Evolutionary conservation across 2,329 filamentous ascomycete species (phyloP), one percentile per base, ranked within the genome.

Genomic region (Seiridium cupressi): DNA sequence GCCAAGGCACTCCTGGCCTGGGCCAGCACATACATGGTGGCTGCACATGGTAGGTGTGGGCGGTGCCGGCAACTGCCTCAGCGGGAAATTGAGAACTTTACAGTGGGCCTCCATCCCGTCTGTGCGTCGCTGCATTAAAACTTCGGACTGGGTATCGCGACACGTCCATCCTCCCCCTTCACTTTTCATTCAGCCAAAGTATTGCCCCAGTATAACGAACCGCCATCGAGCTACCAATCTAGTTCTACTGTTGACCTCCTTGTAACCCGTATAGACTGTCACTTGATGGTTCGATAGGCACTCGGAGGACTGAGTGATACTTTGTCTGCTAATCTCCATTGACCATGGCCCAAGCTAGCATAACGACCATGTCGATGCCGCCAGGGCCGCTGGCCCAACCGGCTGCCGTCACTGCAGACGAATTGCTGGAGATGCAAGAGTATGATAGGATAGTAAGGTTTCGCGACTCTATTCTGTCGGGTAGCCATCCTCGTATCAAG

Each of bases 401-500:
- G 63, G 59, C 64, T 65, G 49, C 62, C 35, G 60, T 69, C 48
- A 59, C 66, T 51, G 55, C 64, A 58, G 60, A 66, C 64, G 81
- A 85, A 65, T 72, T 81, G 61, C 78, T 82, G 69, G 85, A 89
- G 70, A 76, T 89, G 55, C 75, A 81, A 68, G 86, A 93, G 76
- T 95, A 92, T 79, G 85, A 89, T 71, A 92, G 89, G 77, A 90
- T 98, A 69, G 74, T 96, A 70, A 85, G 82, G 67, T 88, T 98
- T 75, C 89, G 88, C 75, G 90, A 97, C 79, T 83, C 88, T 67
- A 84, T 98, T 68, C 81, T 95, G 72, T 86, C 91, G 73, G 93
- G 93, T 71, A 87, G 83, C 68, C 89, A 93, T 70, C 82, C 85
- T 55, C 82, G 78, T 68, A 82, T 89, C 75, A 88, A 86, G 72